Evolutionary conservation across 306 rosid species (phyloP), one percentile per base, ranked within the genome.

Genomic region (Datisca glomerata): DNA sequence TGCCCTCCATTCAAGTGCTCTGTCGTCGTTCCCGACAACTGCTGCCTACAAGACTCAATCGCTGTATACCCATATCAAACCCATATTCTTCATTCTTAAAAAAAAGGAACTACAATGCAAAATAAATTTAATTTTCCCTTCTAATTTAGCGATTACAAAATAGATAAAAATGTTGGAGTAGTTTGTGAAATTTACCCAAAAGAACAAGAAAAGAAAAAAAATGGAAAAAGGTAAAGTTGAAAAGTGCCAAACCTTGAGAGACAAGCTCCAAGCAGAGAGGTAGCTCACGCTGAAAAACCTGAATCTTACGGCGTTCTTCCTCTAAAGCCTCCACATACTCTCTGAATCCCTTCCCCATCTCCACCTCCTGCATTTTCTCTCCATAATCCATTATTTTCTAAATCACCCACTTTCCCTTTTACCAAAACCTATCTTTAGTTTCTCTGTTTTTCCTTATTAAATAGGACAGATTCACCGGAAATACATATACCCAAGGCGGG

Each of bases 241-340:
- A 3, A 47, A 16, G 13, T 2, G 1, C 4, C 8, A 15, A 17
- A 87, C 97, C 92, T 65, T 83, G 93, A 0, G 70, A 60, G 22
- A 87, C 80, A 59, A 87, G 85, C 55, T 87, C 85, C 21, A 79
- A 56, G 3, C 93, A 79, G n/a, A 83, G 72, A 24, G 97, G 97
- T 17, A 87, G 78, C 53, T 87, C 97, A 15, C 72, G 65, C 23
- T 71, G 60, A 32, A 87, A 87, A 46, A 82, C 76, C 16, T 76
- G 80, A 25, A 87, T 75, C 67, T 87, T 87, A 1, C 10, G 40
- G 46, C 68, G 69, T 51, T 87, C 97, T 41, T 53, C 67, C 32
- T 79, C 89, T 38, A 87, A 56, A 22, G 80, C 76, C 39, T 72
- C 57, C 17, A 80, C 66, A 40, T 79, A 83, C 24, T 75, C 76